Evolutionary conservation across 2,329 filamentous ascomycete genomes (phyloP), one percentile per base, ranked within the genome.

Genomic region (Fusarium sp.): DNA sequence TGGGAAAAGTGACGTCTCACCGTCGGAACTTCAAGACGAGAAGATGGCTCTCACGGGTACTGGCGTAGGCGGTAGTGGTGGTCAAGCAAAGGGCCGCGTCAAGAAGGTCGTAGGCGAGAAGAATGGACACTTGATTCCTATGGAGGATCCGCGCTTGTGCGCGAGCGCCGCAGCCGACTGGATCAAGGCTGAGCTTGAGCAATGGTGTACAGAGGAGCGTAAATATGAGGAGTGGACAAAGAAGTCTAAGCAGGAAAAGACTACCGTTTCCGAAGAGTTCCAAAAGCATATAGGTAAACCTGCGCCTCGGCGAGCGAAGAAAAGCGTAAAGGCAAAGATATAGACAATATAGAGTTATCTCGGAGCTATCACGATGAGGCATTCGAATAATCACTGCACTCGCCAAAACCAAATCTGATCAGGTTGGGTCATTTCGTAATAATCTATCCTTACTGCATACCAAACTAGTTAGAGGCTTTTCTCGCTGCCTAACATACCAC

Each of bases 81-180:
- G 91, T 48, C 83, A 77, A 6, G 78, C 80, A n/a, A 86, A 86
- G 14, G 93, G 92, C 0, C 84, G 89, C 45, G 94, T 97, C 3
- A 85, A 83, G 58, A 85, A 90, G 68, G 85, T 92, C 7, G 82
- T 88, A 17, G 79, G 96, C 9, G 81, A 91, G 28, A 86, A 86
- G 0, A 84, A 86, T 7, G 94, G 95, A 0, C 95, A 98, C 78
- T 79, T 98, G 42, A 88, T 98, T 28, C 91, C 95, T 0, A 92
- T 97, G 88, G 94, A 97, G 79, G 86, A 87, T 39, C 92, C 92
- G 0, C 81, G 74, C 3, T 83, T 88, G 73, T 92, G 90, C 66
- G 95, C 93, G 2, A 82, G 86, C 60, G 78, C 86, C 18, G 85
- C 87, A 0, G 86, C 85, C 0, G 75, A 77, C 26, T 93, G 89